Conservation (phyloP, 1,284 basidiomycete species). For the Cutaneotrichosporon arboriforme region DNA sequence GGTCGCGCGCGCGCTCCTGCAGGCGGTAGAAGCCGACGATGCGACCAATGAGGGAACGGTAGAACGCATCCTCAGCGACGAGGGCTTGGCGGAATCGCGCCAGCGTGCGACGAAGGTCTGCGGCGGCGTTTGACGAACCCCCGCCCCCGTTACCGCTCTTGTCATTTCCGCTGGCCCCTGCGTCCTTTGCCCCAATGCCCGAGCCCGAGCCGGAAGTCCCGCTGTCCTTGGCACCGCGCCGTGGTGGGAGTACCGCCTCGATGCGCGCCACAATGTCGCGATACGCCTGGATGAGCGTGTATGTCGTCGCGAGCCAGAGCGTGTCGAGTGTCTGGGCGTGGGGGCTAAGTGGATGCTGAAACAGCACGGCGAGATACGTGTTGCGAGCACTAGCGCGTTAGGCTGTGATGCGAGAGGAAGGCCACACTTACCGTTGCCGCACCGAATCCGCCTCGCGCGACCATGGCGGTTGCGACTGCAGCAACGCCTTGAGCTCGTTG, state of each 20-base stretch:
- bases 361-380: conserved; percentile 66
- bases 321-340: conserved; percentile 76
- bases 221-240: not conserved
- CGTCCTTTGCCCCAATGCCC: not conserved
- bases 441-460: conserved; percentile 75
- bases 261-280: conserved; percentile 66
- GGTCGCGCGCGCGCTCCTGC: conserved; percentile 19
- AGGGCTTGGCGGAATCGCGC: conserved; percentile 82
- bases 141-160: conserved; percentile 24
- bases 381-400: conserved; percentile 60
- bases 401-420: not conserved
- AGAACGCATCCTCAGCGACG: conserved; percentile 79
- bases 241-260: conserved; percentile 50
- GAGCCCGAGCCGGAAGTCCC: not conserved
- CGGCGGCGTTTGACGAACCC: conserved; percentile 47
- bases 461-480: conserved; percentile 69
- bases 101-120: conserved; percentile 77
- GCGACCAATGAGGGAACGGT: conserved; percentile 67
- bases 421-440: conserved; percentile 64
- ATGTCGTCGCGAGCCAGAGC: conserved; percentile 88
- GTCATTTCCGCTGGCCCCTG: conserved; percentile 3
- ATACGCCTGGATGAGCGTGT: conserved; percentile 76
- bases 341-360: conserved; percentile 65
- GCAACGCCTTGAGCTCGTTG: conserved; percentile 38
- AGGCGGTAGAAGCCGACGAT: conserved; percentile 60